These are phyloP conservation scores for Chlorociboria aeruginascens DNA, from an alignment of 495 filamentous ascomycete species.

Conservation along the genomic window DNA sequence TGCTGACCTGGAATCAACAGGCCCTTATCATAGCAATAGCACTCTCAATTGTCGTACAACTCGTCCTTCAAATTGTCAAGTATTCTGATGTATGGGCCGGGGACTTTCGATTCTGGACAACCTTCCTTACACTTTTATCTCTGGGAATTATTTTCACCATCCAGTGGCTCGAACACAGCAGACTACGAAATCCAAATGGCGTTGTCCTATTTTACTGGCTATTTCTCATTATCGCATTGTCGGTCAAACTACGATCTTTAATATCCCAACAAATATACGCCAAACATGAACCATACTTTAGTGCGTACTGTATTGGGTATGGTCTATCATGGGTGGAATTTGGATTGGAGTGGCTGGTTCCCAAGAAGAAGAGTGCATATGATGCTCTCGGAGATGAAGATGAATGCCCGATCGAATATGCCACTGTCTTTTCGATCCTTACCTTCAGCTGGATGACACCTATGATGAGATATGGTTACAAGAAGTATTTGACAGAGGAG, in stretches of 20 bases:
- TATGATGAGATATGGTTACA: constrained; percentile 92
- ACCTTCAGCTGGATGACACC: constrained; percentile 99
- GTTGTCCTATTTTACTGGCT: constrained; percentile 96
- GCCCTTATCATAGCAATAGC: constrained; percentile 57
- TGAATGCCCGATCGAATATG: constrained; percentile 91
- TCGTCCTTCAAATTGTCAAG: constrained; percentile 62
- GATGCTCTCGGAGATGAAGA: constrained; percentile 73
- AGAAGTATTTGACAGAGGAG: constrained; percentile 83
- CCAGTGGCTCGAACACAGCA: constrained; percentile 85
- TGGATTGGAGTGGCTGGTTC: constrained; percentile 75
- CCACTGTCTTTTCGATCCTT: constrained; percentile 84
- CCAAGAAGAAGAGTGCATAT: constrained; percentile 78
- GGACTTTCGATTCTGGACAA: constrained; percentile 89
- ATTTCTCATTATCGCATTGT: constrained; percentile 68
- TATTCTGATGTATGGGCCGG: constrained; percentile 57
- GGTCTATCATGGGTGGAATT: constrained; percentile 67
- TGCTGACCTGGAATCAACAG: constrained; percentile 32
- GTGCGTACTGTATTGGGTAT: constrained; percentile 61
- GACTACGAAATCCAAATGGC: constrained; percentile 81
- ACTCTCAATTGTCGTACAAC: constrained; percentile 55
- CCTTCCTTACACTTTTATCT: constrained; percentile 64
- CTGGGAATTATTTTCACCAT: constrained; percentile 70
- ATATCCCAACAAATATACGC: constrained; percentile 62
- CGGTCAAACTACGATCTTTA: constrained; percentile 80
- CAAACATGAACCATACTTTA: constrained; percentile 60